Base-by-base conservation (phyloP, 495 filamentous ascomycete genomes). In the Patellaria atrata region DNA sequence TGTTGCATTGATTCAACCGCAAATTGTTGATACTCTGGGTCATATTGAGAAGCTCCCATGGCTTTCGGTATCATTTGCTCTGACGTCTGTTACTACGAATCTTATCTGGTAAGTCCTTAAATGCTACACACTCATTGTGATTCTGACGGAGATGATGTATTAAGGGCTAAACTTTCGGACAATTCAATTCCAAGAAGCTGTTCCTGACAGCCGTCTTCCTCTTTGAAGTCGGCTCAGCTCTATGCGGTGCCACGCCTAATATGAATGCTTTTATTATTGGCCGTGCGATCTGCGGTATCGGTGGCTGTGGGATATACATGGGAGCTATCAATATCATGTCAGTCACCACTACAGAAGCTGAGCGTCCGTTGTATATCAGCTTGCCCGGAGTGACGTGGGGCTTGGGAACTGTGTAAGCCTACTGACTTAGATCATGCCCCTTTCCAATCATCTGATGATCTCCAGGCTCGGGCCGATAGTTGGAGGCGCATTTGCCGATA, bases 391-490 rank as follows among this genome's bases (percentile, higher is more conserved):
- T 40, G 0, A 16, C 20, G 8, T 44, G 45, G 41, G 25, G 41
- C 19, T 17, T 41, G 4, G 41, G 40, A 10, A 41, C 35, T 1
- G 24, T 48, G 21, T 32, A 40, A 8, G 44, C 38, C 19, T n/a
- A n/a, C n/a, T n/a, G n/a, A n/a, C n/a, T n/a, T n/a, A n/a, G n/a
- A n/a, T n/a, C n/a, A n/a, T n/a, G n/a, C n/a, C n/a, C n/a, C n/a
- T n/a, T n/a, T n/a, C n/a, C n/a, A n/a, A n/a, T n/a, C n/a, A n/a
- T n/a, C n/a, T n/a, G n/a, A n/a, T n/a, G n/a, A n/a, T n/a, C n/a
- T n/a, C n/a, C n/a, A n/a, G n/a, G n/a, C 43, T 67, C 0, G 75
- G 73, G 2, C 76, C 74, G 8, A 51, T 78, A 37, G 54, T 81
- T 29, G 75, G 76, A 3, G 76, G 74, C 17, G 68, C 65, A 3